phyloP scores from a whole-genome alignment of 1,139 yeast species.

The Magnusiomyces sp. region DNA sequence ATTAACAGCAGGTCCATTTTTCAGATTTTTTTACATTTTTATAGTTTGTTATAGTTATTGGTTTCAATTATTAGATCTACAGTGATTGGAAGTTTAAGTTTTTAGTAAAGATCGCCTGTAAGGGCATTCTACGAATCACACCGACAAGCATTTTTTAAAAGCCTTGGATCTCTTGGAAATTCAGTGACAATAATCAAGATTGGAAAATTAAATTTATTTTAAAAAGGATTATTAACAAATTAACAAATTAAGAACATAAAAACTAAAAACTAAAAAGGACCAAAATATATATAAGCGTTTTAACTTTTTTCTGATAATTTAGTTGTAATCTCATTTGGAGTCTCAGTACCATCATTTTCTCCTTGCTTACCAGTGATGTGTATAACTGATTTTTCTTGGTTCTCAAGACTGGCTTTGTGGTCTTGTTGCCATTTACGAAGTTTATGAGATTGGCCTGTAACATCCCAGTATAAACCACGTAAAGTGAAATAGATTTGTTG shows the following conservation, averaged over 20 bases:
- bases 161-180: too few species aligned
- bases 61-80: too few species aligned
- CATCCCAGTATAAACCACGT: conserved; percentile 80
- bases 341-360: neutral
- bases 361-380: neutral
- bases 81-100: too few species aligned
- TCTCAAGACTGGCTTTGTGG: conserved; percentile 32
- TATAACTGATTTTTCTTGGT: neutral
- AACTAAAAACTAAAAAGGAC: neutral
- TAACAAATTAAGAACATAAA: neutral
- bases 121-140: too few species aligned
- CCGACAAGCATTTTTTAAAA: too few species aligned
- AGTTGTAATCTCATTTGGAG: too few species aligned
- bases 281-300: neutral
- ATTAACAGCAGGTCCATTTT: too few species aligned
- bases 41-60: too few species aligned
- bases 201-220: too few species aligned
- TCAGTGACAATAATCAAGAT: too few species aligned
- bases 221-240: neutral
- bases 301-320: neutral
- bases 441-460: conserved; percentile 64
- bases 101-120: too few species aligned
- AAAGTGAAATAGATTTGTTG: conserved; percentile 50
- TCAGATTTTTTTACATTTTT: too few species aligned
- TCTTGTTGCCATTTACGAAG: conserved; percentile 62